A percentile compares a stretch with the other conserved stretches of the same genome.
Evolutionary conservation across 2,329 filamentous ascomycete species (phyloP).

Genomic region (Harringtonia lauricola): DNA sequence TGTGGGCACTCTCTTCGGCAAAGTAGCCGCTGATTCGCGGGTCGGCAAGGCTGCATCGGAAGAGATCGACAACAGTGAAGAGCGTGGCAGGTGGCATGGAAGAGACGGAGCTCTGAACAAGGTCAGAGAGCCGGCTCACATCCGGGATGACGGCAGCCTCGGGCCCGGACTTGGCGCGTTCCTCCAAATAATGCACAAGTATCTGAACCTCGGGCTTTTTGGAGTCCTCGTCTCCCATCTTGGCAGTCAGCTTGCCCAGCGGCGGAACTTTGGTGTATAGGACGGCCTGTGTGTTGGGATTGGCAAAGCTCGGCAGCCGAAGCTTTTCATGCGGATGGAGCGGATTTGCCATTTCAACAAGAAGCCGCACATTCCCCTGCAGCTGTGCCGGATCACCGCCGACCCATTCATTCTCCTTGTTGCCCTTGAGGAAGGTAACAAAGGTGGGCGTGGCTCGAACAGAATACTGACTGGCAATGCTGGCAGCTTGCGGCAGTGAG

Average conservation of each 20-base stretch:
- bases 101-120: conserved; percentile 44
- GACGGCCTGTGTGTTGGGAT: conserved; percentile 52
- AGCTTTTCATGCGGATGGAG: conserved; percentile 65
- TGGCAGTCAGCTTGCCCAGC: conserved; percentile 67
- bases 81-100: conserved; percentile 51
- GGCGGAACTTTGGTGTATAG: conserved; percentile 71
- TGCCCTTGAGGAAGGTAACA: conserved; percentile 67
- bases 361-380: conserved; percentile 58
- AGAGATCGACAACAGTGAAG: conserved; percentile 78
- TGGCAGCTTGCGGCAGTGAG: conserved; percentile 40
- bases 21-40: conserved; percentile 71
- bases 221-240: conserved; percentile 48
- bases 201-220: conserved; percentile 48
- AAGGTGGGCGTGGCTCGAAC: conserved; percentile 80
- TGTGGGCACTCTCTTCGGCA: conserved; percentile 59
- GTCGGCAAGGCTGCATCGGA: conserved; percentile 68
- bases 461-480: conserved; percentile 52
- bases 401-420: conserved; percentile 69
- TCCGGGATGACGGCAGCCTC: conserved; percentile 61
- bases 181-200: conserved; percentile 61
- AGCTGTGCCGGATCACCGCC: conserved; percentile 62
- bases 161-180: conserved; percentile 43
- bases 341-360: conserved; percentile 66
- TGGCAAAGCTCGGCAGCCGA: conserved; percentile 58
- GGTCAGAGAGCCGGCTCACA: conserved; percentile 51